phyloP scores from a whole-genome alignment of 2,329 filamentous ascomycete genomes.

The Capronia coronata region DNA sequence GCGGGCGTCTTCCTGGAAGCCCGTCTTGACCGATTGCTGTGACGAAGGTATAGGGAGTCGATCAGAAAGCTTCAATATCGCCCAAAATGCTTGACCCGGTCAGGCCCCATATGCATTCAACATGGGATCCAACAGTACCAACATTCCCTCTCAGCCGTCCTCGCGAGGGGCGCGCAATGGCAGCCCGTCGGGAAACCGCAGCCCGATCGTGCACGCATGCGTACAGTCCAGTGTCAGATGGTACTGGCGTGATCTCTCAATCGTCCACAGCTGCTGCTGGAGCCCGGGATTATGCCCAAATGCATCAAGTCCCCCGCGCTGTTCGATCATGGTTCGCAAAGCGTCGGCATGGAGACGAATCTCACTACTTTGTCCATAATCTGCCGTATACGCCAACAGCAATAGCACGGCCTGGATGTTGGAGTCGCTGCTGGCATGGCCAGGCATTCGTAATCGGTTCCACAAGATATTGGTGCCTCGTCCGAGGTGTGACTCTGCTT shows the following conservation, averaged over 20 bases:
- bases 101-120: no score
- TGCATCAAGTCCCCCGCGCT: slow-evolving; percentile 22
- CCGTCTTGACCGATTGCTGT: not conserved
- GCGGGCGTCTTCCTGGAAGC: not conserved
- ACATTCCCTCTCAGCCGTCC: not conserved
- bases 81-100: no score
- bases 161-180: not conserved
- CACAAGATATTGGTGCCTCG: slow-evolving; percentile 24
- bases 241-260: slow-evolving; percentile 15
- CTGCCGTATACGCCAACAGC: slow-evolving; percentile 24
- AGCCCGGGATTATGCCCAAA: slow-evolving; percentile 19
- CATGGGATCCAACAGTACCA: no score
- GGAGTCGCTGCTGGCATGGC: slow-evolving; percentile 22
- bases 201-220: slow-evolving; percentile 6
- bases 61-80: not conserved
- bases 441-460: slow-evolving; percentile 20
- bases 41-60: not conserved
- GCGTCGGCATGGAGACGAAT: slow-evolving; percentile 21
- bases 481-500: slow-evolving; percentile 20
- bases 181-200: slow-evolving; percentile 19
- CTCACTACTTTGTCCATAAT: slow-evolving; percentile 19
- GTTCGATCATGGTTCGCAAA: slow-evolving; percentile 22
- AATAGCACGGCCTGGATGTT: slow-evolving; percentile 27
- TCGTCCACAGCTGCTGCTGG: slow-evolving; percentile 18
- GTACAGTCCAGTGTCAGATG: slow-evolving; percentile 23